Base-by-base conservation (phyloP, 2,329 filamentous ascomycete species). In the Malbranchea zuffiana region DNA sequence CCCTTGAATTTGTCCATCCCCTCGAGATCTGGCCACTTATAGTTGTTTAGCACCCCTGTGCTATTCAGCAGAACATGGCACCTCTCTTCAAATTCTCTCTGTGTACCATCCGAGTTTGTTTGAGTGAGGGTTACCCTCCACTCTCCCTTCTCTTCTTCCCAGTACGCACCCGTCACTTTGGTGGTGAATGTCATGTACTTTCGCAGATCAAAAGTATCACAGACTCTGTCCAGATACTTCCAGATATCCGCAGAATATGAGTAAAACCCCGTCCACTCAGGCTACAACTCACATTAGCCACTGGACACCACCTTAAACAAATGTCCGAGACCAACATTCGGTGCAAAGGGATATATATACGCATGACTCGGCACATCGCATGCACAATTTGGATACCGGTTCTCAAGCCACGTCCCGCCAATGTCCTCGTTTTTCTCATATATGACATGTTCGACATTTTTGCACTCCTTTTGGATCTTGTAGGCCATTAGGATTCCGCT, bases 151-250 rank as follows among this genome's bases (percentile, higher is more conserved):
- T 65, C 56, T 13, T 70, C 66, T 33, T 68, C 54, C 69, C 68
- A 72, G 33, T 63, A 62, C 13, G 62, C 61, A 3, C 63, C 62
- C 1, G 60, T 50, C 8, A 70, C 60, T 44, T 68, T 57, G 6
- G 62, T 66, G 38, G 66, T 63, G 53, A 72, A 70, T 2, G 51
- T 65, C 65, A 72, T 71, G 49, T 68, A 69, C 42, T 70, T 69
- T 28, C 63, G 57, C 3, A 72, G 53, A 28, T 61, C 65, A 39
- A 68, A 71, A 0, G 57, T 60, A 3, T 68, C 54, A 44, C 62
- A 66, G 11, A 72, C 63, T 43, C 65, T 66, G 38, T 63, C 50
- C 0, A 71, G 56, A 41, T 71, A 71, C 29, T 60, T 56, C 50
- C 61, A 63, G 37, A 69, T 68, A 35, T 69, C 66, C 1, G 58